phyloP scores from a whole-genome alignment of 164 flowering plant genomes.

The Tetrastigma voinierianum region DNA sequence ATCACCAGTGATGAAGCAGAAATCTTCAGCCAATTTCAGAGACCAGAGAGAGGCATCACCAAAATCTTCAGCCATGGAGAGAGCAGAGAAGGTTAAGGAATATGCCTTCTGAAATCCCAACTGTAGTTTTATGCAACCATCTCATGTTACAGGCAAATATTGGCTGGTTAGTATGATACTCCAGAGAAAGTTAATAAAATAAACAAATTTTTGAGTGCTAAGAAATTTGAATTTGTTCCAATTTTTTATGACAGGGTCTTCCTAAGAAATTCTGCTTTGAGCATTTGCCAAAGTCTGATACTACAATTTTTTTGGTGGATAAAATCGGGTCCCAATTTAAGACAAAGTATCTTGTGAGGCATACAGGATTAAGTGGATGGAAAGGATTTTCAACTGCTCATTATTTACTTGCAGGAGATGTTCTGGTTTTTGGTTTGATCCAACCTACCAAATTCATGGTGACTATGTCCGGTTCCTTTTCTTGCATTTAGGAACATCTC shows the following conservation, averaged over 20 bases:
- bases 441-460: conserved; percentile 29
- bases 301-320: conserved; percentile 29
- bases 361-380: conserved; percentile 39
- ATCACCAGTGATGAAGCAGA: not conserved
- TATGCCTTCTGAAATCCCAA: conserved; percentile 11
- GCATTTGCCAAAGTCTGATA: conserved; percentile 30
- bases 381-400: conserved; percentile 28
- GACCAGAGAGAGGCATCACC: no score
- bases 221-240: not conserved
- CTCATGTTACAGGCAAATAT: conserved; percentile 25
- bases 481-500: no score
- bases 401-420: conserved; percentile 30
- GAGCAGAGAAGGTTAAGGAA: conserved; percentile 16
- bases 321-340: conserved; percentile 19
- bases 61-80: conserved; percentile 18
- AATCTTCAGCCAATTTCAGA: no score
- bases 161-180: conserved; percentile 25
- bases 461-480: not conserved
- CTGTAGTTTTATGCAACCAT: conserved; percentile 23
- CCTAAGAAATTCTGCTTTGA: conserved; percentile 4
- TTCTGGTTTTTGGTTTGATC: conserved; percentile 27
- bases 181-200: no score
- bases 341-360: conserved; percentile 15
- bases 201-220: not conserved
- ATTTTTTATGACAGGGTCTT: conserved; percentile 22